Base-by-base conservation (phyloP, 2,329 filamentous ascomycete species). In the Penicillium sp. region DNA sequence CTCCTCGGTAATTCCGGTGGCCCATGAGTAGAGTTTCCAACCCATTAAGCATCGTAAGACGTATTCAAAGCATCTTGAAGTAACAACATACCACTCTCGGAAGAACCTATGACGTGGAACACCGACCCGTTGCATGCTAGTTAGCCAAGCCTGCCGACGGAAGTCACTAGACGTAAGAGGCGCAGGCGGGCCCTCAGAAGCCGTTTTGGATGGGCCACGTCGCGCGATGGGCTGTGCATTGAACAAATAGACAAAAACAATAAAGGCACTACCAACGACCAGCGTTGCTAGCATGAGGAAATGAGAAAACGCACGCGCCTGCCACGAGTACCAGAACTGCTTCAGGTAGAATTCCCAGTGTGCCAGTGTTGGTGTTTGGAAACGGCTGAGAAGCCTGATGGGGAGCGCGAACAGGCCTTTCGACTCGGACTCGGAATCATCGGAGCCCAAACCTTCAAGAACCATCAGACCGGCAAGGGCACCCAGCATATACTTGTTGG, bases 401-500 rank as follows among this genome's bases (percentile, higher is more conserved):
- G 89, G 89, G 18, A 89, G 57, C 22, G 85, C 83, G 58, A 85
- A 82, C 14, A 92, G 79, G 3, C 89, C 89, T 44, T 87, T 87
- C 48, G 85, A 79, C 6, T 86, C 80, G 1, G 81, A 81, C 49
- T 89, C 86, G 0, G 68, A 85, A 74, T 74, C 91, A 84, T 63
- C 86, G 77, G 69, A 89, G 83, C 82, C 81, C 53, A 92, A 80
- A 1, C 90, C 91, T 75, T 97, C 92, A 64, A 96, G 77, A 34
- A 97, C 82, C 92, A 97, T 96, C 18, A 97, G 79, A 14, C 91
- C 92, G 24, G 92, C 93, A 57, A 97, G 82, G 18, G 92, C 93
- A 40, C 93, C 93, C 5, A 97, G 86, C 90, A 97, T 94, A 62
- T 97, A 81, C 76, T 95, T 96, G 67, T 82, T 84, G 65, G 78